phyloP scores from a whole-genome alignment of 495 filamentous ascomycete genomes.

The Penicillium cataractarum region DNA sequence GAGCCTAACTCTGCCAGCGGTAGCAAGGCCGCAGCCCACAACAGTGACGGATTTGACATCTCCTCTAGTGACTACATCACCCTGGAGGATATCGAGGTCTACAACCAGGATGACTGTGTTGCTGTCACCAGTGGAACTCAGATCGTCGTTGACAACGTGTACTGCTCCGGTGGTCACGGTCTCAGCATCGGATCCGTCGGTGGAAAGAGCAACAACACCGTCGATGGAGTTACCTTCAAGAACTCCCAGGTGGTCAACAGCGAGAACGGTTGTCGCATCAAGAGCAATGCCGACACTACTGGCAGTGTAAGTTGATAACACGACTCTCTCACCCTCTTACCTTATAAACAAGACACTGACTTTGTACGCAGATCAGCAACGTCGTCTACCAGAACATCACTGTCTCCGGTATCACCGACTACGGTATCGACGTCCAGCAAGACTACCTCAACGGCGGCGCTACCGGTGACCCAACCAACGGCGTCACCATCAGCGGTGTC shows the following conservation, averaged over 20 bases:
- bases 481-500: slow-evolving; percentile 44
- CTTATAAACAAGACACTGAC: not conserved
- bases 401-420: slow-evolving; percentile 43
- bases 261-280: slow-evolving; percentile 46
- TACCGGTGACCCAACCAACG: slow-evolving; percentile 48
- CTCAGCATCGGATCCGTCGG: slow-evolving; percentile 53
- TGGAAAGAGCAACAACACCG: slow-evolving; percentile 52
- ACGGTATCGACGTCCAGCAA: slow-evolving; percentile 53
- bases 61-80: slow-evolving; percentile 44
- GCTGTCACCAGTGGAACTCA: slow-evolving; percentile 48
- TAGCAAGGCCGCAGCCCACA: slow-evolving; percentile 53
- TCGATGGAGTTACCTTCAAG: slow-evolving; percentile 41
- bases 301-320: slow-evolving; percentile 29
- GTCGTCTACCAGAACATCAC: slow-evolving; percentile 50
- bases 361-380: slow-evolving; percentile 31
- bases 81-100: slow-evolving; percentile 57
- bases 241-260: slow-evolving; percentile 24
- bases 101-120: slow-evolving; percentile 69
- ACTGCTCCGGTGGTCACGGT: slow-evolving; percentile 51
- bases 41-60: slow-evolving; percentile 70
- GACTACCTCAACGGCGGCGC: slow-evolving; percentile 55
- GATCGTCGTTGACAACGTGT: slow-evolving; percentile 25
- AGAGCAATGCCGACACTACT: slow-evolving; percentile 48
- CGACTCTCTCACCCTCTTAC: not conserved
- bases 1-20: slow-evolving; percentile 36